phyloP scores from a whole-genome alignment of 345 rosid species.

The Bruguiera gymnorhiza region DNA sequence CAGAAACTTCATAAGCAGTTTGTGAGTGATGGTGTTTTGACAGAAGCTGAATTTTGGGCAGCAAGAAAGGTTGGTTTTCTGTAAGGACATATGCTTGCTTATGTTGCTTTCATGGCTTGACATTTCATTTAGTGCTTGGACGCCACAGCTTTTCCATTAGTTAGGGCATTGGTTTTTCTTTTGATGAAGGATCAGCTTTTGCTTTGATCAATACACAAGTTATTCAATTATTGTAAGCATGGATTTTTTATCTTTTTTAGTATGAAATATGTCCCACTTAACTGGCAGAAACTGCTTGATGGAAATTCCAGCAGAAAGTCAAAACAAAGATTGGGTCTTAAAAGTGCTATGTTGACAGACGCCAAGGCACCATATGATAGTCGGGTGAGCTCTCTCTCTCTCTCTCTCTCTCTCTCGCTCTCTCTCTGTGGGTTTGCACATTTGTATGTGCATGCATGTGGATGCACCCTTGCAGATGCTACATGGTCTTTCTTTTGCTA shows the following conservation, averaged over 20 bases:
- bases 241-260: background rate
- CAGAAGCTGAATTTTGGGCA: conserved; percentile 97
- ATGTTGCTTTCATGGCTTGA: background rate
- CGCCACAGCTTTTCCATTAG: background rate
- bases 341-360: conserved; percentile 82
- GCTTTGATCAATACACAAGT: background rate
- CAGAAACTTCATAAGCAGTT: conserved; percentile 74
- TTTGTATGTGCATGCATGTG: background rate
- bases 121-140: conserved; percentile 10
- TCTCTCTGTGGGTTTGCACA: background rate
- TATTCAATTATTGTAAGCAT: background rate
- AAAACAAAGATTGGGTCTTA: conserved; percentile 77
- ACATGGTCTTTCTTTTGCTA: background rate
- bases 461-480: background rate
- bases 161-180: conserved; percentile 2
- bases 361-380: conserved; percentile 80
- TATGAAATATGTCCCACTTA: background rate
- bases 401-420: conserved; percentile 12
- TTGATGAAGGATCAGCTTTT: background rate
- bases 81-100: background rate
- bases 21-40: conserved; percentile 55
- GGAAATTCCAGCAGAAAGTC: conserved; percentile 55
- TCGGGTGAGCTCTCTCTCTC: conserved; percentile 44
- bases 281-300: conserved; percentile 65
- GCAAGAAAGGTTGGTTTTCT: conserved; percentile 66